Conservation (phyloP, 139 green algal species). For the Micractinium conductrix region DNA sequence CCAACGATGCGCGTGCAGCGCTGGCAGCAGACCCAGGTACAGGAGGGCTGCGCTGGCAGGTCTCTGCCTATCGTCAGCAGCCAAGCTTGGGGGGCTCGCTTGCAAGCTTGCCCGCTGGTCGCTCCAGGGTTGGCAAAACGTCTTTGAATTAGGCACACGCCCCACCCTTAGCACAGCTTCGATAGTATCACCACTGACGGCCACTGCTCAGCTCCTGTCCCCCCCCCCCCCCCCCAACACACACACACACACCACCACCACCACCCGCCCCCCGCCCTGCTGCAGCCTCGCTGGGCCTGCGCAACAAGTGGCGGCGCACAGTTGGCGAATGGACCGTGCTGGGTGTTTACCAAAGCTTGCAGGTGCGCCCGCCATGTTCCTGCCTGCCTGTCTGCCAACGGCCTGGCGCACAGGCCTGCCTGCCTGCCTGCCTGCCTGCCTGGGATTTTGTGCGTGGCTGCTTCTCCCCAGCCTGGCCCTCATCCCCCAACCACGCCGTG, state of each 20-base stretch:
- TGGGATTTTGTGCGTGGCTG: background rate
- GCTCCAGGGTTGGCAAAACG: no score
- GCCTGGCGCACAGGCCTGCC: background rate
- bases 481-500: background rate
- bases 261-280: background rate
- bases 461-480: background rate
- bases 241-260: no score
- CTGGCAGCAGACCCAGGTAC: slow-evolving; percentile 15
- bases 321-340: no score
- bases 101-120: no score
- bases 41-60: no score
- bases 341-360: slow-evolving; percentile 16
- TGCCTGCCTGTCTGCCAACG: background rate
- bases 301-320: background rate
- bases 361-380: background rate
- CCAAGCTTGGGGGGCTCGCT: no score
- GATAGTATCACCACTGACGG: background rate
- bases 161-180: background rate
- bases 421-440: background rate
- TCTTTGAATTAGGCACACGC: no score
- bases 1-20: background rate
- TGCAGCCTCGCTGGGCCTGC: slow-evolving; percentile 11
- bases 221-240: no score
- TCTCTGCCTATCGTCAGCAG: no score
- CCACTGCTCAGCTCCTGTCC: background rate